Conservation (phyloP, 345 rosid genomes). For the Heritiera fomes region DNA sequence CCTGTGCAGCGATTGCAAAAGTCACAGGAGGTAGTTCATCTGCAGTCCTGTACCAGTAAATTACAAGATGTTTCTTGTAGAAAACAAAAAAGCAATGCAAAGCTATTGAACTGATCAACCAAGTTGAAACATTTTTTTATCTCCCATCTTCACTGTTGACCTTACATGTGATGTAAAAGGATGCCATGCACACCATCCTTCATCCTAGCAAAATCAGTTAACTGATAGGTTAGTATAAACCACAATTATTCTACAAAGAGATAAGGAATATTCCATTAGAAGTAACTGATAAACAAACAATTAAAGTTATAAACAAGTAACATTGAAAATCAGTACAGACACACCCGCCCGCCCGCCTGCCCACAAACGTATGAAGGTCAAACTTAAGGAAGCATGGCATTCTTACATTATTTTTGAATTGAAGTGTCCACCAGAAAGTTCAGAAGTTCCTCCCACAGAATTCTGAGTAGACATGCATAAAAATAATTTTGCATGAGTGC, state of each 20-base stretch:
- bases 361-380: neutral
- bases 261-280: neutral
- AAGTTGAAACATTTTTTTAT: slow-evolving; percentile 18
- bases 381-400: neutral
- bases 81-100: neutral
- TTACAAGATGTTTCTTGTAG: neutral
- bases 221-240: slow-evolving; percentile 21
- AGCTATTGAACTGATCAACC: neutral
- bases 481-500: slow-evolving; percentile 10
- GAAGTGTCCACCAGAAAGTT: slow-evolving; percentile 76
- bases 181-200: slow-evolving; percentile 66
- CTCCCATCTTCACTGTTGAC: slow-evolving; percentile 9
- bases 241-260: slow-evolving; percentile 11
- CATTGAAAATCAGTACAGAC: slow-evolving; percentile 15
- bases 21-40: slow-evolving; percentile 54
- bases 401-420: slow-evolving; percentile 72
- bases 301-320: neutral
- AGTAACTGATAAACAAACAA: neutral
- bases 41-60: slow-evolving; percentile 57
- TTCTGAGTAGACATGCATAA: slow-evolving; percentile 48
- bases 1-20: slow-evolving; percentile 75
- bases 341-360: neutral
- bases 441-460: slow-evolving; percentile 90
- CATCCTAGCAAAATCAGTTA: slow-evolving; percentile 51
- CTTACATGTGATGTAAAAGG: slow-evolving; percentile 82